Percentiles rank a stretch among this genome's conserved stretches.
Conservation (phyloP, 306 rosid species). For the Erythrophleum fordii region DNA sequence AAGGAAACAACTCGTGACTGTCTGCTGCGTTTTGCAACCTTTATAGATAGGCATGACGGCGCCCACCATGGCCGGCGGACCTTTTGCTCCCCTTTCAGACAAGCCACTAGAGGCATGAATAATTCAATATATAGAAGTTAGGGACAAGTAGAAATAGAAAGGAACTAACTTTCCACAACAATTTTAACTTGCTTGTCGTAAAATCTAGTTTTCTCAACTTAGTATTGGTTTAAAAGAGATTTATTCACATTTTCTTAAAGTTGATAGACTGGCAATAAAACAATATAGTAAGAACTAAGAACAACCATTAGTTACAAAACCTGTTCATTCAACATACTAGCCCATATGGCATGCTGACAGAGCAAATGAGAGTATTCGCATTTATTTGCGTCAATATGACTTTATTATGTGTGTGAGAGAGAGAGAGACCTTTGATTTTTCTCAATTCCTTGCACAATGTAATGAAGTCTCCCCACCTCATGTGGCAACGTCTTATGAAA, state of each 20-base stretch:
- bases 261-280: neutral
- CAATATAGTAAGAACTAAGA: neutral
- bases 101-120: slow-evolving; percentile 57
- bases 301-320: neutral
- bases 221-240: neutral
- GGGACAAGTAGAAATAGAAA: slow-evolving; percentile 12
- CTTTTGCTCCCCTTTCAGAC: slow-evolving; percentile 76
- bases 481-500: slow-evolving; percentile 73
- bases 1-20: slow-evolving; percentile 78
- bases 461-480: slow-evolving; percentile 82
- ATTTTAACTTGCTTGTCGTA: neutral
- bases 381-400: neutral
- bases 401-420: neutral
- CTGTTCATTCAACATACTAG: neutral
- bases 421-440: slow-evolving; percentile 62
- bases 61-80: slow-evolving; percentile 87
- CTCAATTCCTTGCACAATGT: slow-evolving; percentile 75
- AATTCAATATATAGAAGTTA: slow-evolving; percentile 30
- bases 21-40: slow-evolving; percentile 69
- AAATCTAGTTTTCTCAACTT: neutral
- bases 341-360: too few species aligned
- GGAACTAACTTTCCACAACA: neutral
- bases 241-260: too few species aligned
- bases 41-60: slow-evolving; percentile 66
- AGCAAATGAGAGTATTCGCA: neutral